Evolutionary conservation across 768 basidiomycete genomes (phyloP).

Genomic region (Rhizopogon sp.): DNA sequence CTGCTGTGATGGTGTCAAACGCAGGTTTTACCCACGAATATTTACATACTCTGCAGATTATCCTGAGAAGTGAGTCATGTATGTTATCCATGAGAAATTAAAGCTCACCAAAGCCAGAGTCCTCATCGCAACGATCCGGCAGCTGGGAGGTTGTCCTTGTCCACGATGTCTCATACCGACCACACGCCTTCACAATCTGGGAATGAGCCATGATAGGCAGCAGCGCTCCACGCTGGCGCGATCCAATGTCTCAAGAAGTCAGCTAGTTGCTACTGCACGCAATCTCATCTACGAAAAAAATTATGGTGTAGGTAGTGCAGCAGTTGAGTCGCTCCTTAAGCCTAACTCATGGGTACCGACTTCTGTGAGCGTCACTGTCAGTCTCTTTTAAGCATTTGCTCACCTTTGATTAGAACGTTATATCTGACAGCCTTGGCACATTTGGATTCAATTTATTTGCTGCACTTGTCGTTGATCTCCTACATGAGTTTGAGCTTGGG

Average conservation of each 20-base stretch:
- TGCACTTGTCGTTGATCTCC: slow-evolving; percentile 27
- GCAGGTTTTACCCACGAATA: slow-evolving; percentile 12
- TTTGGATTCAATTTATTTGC: slow-evolving; percentile 20
- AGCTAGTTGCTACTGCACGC: neutral
- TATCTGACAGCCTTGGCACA: slow-evolving; percentile 17
- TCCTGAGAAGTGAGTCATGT: slow-evolving; percentile 24
- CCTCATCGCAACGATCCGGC: slow-evolving; percentile 18
- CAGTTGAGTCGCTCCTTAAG: slow-evolving; percentile 23
- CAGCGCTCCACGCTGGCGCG: neutral
- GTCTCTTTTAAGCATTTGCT: too few relatives aligned
- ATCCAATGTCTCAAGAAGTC: neutral
- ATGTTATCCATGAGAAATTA: too few relatives aligned
- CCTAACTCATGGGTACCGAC: slow-evolving; percentile 26
- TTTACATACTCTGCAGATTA: slow-evolving; percentile 17
- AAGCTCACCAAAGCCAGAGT: neutral
- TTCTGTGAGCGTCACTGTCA: slow-evolving; percentile 11
- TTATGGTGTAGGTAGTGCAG: slow-evolving; percentile 17
- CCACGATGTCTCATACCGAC: slow-evolving; percentile 22
- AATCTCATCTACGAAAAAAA: slow-evolving; percentile 10
- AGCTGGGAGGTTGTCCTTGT: slow-evolving; percentile 24
- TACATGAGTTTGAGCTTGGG: slow-evolving; percentile 36
- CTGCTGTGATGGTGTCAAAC: slow-evolving; percentile 8
- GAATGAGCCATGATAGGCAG: slow-evolving; percentile 6
- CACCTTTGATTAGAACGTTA: slow-evolving; percentile 26
- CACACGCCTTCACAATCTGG: slow-evolving; percentile 14